Base-by-base conservation (phyloP, 2,329 filamentous ascomycete genomes). In the Stachybotrys chartarum region DNA sequence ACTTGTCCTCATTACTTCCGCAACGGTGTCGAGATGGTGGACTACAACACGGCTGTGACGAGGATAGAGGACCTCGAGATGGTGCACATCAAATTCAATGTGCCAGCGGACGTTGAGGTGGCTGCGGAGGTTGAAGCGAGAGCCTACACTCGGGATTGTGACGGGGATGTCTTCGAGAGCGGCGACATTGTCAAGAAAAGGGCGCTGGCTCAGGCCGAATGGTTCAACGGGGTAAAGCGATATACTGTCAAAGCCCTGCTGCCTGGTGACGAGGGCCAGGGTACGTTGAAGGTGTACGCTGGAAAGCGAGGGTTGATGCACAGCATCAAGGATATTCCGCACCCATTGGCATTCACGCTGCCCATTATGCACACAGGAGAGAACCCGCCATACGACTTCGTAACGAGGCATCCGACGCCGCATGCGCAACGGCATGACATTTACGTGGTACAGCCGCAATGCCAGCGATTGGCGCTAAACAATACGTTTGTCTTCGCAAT, bases 401-500 rank as follows among this genome's bases (percentile, higher is more conserved):
- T 97, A 50, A 88, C 87, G 45, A 85, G 94, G 5, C 94, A 99
- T 69, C 95, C 95, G 7, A 99, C 94, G 3, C 94, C 94, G 8
- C 94, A 99, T 70, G 94, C 94, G n/a, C 91, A 96, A 67, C 85
- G 93, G 47, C 92, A 99, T 70, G 94, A 99, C 68, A 86, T 99
- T 56, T 99, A 99, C 70, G 90, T 99, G 59, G 90, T 92, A 49
- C 94, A 97, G 68, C 94, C 95, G 1, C 95, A 99, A 71, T 99
- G 94, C 69, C 82, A 87, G 60, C 84, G 86, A 30, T 78, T 99
- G 31, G 92, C 91, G 1, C 79, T 96, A 55, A 97, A 97, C 76
- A 97, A 99, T 69, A 99, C 94, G 0, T 99, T 97, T 67, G 93
- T 99, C 31, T 99, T 99, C 70, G 89, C 89, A 54, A 88, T 99